Evolutionary conservation across 306 rosid species (phyloP).

Genomic region (Vigna nakashimae): DNA sequence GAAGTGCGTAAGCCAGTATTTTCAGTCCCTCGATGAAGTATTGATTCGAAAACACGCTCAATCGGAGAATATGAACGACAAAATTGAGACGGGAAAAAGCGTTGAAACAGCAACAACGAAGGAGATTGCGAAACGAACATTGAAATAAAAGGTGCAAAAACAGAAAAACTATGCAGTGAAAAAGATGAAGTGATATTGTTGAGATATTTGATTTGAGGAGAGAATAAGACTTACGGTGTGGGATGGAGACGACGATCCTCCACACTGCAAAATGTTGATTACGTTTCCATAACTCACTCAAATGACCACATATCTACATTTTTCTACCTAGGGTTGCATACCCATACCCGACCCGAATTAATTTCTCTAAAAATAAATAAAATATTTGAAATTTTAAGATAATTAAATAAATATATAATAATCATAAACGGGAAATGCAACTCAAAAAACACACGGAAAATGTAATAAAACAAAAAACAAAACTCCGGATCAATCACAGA

Average conservation of each 20-base stretch:
- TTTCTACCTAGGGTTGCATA: constrained; percentile 43
- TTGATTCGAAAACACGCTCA: not conserved
- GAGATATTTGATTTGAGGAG: constrained; percentile 20
- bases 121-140: not conserved
- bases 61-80: constrained; percentile 18
- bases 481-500: too few relatives aligned
- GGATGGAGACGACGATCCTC: constrained; percentile 35
- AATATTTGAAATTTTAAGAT: too few relatives aligned
- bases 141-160: not conserved
- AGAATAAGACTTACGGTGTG: constrained; percentile 25
- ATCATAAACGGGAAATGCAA: too few relatives aligned
- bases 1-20: not conserved
- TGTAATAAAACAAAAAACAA: too few relatives aligned
- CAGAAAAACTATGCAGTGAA: not conserved
- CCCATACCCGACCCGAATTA: constrained; percentile 42
- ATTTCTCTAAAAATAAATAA: not conserved
- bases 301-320: not conserved
- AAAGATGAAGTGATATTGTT: constrained; percentile 10
- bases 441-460: too few relatives aligned
- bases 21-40: constrained; percentile 2
- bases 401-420: too few relatives aligned
- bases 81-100: not conserved
- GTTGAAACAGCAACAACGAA: constrained; percentile 8
- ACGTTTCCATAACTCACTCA: not conserved
- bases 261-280: constrained; percentile 35